Evolutionary conservation across 345 rosid genomes (phyloP), one percentile per base, ranked within the genome.

Genomic region (Eucalyptus camaldulensis): DNA sequence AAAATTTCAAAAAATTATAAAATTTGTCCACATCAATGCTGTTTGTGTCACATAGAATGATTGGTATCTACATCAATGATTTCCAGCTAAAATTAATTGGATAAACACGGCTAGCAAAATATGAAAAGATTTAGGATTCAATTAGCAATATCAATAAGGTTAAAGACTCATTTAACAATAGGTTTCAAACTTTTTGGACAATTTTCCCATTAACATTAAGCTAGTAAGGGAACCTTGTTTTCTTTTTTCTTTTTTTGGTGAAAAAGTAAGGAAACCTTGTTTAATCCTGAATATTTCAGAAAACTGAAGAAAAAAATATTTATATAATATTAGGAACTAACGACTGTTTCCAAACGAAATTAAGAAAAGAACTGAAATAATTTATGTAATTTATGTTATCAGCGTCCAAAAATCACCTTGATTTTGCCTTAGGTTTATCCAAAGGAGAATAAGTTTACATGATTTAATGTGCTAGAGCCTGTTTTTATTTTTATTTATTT

Each of bases 1-100:
- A 1, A 51, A 51, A 51, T 53, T 53, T 53, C 56, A 53, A 53
- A 53, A 51, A 17, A 17, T 19, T 17, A 17, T 19, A 53, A 17
- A 53, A 19, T 53, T 53, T 53, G 4, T 53, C 56, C 0, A 53
- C 2, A 53, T 53, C 2, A 17, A 53, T 19, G 2, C 0, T 0
- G 4, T 4, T 53, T 53, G 4, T 3, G 10, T 53, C 4, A 16
- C 2, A 4, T 19, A 53, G 10, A 53, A 53, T 53, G 10, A 53
- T 53, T 53, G 24, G 10, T 53, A 53, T 53, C 10, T 53, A 53
- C 24, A 19, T 53, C 56, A 53, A 1, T 19, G 10, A 53, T 53
- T 53, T 53, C 2, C 0, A 51, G 0, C 2, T 51, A 51, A 51
- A 51, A 51, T 51, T 51, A 17, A 51, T 51, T 16, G 21, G 8